Percentiles rank a stretch among this genome's conserved stretches.
These are phyloP conservation scores for Suillus weaverae DNA, from an alignment of 768 basidiomycete genomes.

Conservation along the genomic window DNA sequence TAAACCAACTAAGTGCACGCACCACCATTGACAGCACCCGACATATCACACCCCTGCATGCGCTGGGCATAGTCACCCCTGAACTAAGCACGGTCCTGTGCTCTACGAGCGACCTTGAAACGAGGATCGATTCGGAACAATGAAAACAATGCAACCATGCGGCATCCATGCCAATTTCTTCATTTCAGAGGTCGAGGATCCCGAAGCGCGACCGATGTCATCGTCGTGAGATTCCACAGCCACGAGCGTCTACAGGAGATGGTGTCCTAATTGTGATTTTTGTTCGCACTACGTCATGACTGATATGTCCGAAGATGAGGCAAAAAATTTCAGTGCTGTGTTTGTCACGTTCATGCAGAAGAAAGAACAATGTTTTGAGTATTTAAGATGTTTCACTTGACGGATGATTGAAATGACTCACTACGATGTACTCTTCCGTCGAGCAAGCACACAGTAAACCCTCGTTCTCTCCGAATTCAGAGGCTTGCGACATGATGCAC, in stretches of 20 bases:
- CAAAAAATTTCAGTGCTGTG: background rate
- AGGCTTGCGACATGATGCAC: background rate
- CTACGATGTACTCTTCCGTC: background rate
- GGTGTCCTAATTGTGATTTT: no score
- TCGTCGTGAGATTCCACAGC: background rate
- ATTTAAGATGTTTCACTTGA: background rate
- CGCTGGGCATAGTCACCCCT: background rate
- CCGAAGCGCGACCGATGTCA: background rate
- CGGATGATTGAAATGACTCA: background rate
- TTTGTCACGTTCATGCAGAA: background rate
- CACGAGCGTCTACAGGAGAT: background rate
- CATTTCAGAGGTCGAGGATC: background rate
- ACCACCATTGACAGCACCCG: background rate
- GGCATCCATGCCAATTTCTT: no score
- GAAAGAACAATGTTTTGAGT: background rate
- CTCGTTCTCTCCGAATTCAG: background rate
- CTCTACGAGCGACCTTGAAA: background rate
- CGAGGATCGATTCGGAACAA: background rate
- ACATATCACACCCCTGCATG: no score
- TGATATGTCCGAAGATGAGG: background rate
- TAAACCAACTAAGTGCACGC: background rate
- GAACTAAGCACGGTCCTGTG: background rate
- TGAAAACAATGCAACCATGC: background rate
- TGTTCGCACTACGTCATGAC: background rate
- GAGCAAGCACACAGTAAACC: background rate